Conservation (phyloP, 495 filamentous ascomycete species). For the Articulospora tetracladia region DNA sequence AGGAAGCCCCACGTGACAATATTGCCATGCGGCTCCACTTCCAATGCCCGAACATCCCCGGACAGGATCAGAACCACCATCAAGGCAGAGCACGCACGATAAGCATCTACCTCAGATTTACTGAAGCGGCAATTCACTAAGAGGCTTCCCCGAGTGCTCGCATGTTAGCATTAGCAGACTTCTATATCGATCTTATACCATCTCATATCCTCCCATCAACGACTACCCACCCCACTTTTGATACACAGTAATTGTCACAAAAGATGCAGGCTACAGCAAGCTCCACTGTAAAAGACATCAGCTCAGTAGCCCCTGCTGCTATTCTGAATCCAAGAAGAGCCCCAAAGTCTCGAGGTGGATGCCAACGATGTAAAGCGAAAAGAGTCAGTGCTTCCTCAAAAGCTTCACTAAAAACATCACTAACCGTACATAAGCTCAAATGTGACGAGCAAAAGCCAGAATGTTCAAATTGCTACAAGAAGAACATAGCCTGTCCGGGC, state of each 20-base stretch:
- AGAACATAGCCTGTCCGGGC: constrained; percentile 47
- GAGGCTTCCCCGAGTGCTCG: neutral
- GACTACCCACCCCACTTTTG: constrained; percentile 2
- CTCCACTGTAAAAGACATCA: neutral
- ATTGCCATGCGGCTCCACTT: neutral
- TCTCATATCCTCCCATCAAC: neutral
- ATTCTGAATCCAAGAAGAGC: constrained; percentile 19
- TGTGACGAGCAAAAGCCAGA: constrained; percentile 52
- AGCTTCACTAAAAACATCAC: neutral
- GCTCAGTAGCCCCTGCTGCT: neutral
- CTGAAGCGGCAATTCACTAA: neutral
- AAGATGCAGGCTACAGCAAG: neutral
- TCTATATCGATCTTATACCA: neutral
- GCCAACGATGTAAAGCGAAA: constrained; percentile 45
- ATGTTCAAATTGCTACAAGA: constrained; percentile 47
- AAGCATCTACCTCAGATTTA: neutral
- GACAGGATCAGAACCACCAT: neutral
- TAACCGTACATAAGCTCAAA: constrained; percentile 40
- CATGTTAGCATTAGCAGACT: too few species aligned
- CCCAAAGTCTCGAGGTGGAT: constrained; percentile 20
- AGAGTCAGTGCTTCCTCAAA: constrained; percentile 30
- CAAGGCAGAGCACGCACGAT: neutral
- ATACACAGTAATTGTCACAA: neutral
- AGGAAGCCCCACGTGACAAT: neutral
- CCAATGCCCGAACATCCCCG: neutral